These are phyloP conservation scores for Solanum dulcamara DNA, from an alignment of 257 asterid species.

Conservation along the genomic window DNA sequence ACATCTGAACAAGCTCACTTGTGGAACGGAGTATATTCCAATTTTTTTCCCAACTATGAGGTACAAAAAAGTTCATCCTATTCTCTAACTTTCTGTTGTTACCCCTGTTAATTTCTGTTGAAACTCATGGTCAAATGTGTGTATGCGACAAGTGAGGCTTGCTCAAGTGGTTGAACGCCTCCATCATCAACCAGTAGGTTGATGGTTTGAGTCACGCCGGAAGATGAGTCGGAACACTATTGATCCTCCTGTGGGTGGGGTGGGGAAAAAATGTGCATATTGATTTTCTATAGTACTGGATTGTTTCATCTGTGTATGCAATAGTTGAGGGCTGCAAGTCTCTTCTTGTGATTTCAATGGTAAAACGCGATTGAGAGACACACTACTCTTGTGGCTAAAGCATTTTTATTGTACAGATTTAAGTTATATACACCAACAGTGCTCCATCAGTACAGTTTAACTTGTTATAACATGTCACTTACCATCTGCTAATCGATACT, in stretches of 20 bases:
- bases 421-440: not conserved
- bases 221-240: not conserved
- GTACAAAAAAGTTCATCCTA: not conserved
- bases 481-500: not conserved
- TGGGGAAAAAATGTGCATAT: not conserved
- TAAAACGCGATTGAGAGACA: not conserved
- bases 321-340: not conserved
- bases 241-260: not conserved
- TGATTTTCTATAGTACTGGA: not conserved
- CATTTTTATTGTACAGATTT: not conserved
- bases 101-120: not conserved
- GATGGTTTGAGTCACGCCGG: not conserved
- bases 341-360: too few relatives aligned
- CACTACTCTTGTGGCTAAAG: not conserved
- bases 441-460: not conserved
- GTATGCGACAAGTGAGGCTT: not conserved
- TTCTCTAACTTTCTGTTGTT: not conserved
- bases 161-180: too few relatives aligned
- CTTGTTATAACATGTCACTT: not conserved
- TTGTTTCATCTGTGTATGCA: not conserved
- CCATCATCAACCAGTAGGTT: not conserved
- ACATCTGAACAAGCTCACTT: conserved; percentile 19
- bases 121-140: not conserved
- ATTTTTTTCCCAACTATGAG: conserved; percentile 13
- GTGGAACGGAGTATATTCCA: conserved; percentile 21